phyloP scores from a whole-genome alignment of 257 asterid species.

The Mitragyna speciosa region DNA sequence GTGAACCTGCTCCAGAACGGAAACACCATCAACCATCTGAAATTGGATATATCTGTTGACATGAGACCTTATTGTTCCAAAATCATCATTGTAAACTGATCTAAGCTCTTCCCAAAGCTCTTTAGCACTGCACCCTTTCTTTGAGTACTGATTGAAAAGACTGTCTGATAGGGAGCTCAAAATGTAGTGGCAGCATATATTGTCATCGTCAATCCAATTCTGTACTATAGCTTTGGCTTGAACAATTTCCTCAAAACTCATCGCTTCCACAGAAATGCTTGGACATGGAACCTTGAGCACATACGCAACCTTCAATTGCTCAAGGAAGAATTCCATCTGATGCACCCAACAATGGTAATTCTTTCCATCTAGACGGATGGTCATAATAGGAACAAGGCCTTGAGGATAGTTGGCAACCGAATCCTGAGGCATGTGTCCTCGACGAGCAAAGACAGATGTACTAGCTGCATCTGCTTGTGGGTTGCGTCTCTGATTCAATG shows the following conservation, averaged over 20 bases:
- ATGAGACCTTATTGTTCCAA: constrained; percentile 61
- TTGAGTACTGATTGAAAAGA: constrained; percentile 54
- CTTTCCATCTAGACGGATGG: constrained; percentile 56
- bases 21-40: constrained; percentile 57
- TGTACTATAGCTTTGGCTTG: constrained; percentile 30
- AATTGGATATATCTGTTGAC: constrained; percentile 62
- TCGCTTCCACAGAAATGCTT: constrained; percentile 25
- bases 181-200: constrained; percentile 56
- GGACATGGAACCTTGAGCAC: constrained; percentile 58
- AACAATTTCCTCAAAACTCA: constrained; percentile 36
- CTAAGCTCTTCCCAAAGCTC: constrained; percentile 75
- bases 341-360: constrained; percentile 67
- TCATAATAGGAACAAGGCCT: constrained; percentile 48
- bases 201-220: constrained; percentile 62
- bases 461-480: constrained; percentile 18
- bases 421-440: constrained; percentile 19
- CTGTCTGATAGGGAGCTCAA: constrained; percentile 56
- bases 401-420: constrained; percentile 16
- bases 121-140: constrained; percentile 44
- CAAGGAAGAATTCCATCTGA: constrained; percentile 56
- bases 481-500: constrained; percentile 21
- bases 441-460: constrained; percentile 28
- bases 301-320: constrained; percentile 51
- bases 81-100: constrained; percentile 49
- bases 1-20: constrained; percentile 55